phyloP scores from a whole-genome alignment of 2,329 filamentous ascomycete species.

The Conoideocrella luteorostrata region DNA sequence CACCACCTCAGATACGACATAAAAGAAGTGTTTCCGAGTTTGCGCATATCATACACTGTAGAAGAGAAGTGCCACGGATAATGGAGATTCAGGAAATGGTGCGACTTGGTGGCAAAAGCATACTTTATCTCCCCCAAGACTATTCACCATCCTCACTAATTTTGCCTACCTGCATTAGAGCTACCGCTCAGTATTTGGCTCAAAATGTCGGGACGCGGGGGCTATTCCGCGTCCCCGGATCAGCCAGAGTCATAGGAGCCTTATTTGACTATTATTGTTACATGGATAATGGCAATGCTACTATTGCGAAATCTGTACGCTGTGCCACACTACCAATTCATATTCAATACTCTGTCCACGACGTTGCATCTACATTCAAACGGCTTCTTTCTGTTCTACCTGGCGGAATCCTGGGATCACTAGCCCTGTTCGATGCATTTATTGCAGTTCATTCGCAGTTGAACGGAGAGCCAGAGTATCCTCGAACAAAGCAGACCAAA shows the following conservation, averaged over 20 bases:
- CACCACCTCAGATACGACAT: conserved; percentile 23
- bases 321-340: conserved; percentile 54
- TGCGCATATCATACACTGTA: conserved; percentile 37
- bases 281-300: conserved; percentile 38
- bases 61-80: conserved; percentile 40
- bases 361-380: conserved; percentile 63
- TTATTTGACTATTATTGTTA: conserved; percentile 59
- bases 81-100: conserved; percentile 53
- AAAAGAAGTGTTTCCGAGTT: conserved; percentile 52
- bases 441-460: conserved; percentile 55
- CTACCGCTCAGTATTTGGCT: conserved; percentile 57
- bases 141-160: conserved; percentile 51
- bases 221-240: conserved; percentile 59
- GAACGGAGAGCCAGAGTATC: conserved; percentile 43
- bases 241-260: conserved; percentile 45
- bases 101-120: conserved; percentile 55
- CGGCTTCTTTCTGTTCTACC: conserved; percentile 56
- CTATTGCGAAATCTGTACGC: conserved; percentile 51
- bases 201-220: conserved; percentile 51
- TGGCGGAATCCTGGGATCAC: conserved; percentile 59
- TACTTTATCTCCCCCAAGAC: conserved; percentile 53
- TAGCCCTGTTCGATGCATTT: conserved; percentile 55
- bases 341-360: conserved; percentile 53
- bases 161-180: conserved; percentile 60
- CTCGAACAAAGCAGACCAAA: conserved; percentile 47